Conservation (phyloP, 805 yeast genomes). For the Candida caryicola region DNA sequence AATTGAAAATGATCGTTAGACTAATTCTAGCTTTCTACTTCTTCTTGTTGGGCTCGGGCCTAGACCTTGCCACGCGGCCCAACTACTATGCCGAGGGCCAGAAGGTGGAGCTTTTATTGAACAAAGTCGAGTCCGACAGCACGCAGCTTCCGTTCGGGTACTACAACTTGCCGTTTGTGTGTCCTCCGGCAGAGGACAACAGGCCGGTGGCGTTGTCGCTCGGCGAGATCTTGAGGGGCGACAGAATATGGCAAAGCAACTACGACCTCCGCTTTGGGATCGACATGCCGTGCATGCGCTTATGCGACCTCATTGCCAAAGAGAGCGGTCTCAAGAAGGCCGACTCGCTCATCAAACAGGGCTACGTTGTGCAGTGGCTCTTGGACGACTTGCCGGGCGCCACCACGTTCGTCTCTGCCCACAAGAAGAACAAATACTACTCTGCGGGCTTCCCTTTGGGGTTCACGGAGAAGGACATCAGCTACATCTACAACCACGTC, state of each 20-base stretch:
- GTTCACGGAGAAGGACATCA: conserved; percentile 51
- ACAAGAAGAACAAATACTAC: conserved; percentile 63
- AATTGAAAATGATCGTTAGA: background rate
- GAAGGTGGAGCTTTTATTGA: conserved; percentile 64
- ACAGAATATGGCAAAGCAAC: conserved; percentile 72
- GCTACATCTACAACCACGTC: conserved; percentile 74
- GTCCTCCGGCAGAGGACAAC: conserved; percentile 58
- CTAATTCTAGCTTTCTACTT: conserved; percentile 1
- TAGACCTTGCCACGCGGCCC: conserved; percentile 31
- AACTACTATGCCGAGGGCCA: conserved; percentile 50
- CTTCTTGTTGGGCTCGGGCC: conserved; percentile 6
- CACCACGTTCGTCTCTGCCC: conserved; percentile 66
- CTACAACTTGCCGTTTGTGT: conserved; percentile 75
- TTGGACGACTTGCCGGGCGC: conserved; percentile 87
- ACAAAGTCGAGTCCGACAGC: conserved; percentile 75
- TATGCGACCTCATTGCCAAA: conserved; percentile 66
- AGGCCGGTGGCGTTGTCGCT: conserved; percentile 65
- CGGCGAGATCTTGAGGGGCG: conserved; percentile 79
- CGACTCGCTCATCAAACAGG: conserved; percentile 57
- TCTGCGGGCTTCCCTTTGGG: conserved; percentile 89
- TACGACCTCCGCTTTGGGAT: conserved; percentile 60
- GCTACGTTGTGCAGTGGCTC: conserved; percentile 80
- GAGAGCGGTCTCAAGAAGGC: conserved; percentile 54
- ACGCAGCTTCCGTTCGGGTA: conserved; percentile 76
- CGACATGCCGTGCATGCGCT: conserved; percentile 62